phyloP scores from a whole-genome alignment of 2,329 filamentous ascomycete species.

The Ascochyta koolunga region DNA sequence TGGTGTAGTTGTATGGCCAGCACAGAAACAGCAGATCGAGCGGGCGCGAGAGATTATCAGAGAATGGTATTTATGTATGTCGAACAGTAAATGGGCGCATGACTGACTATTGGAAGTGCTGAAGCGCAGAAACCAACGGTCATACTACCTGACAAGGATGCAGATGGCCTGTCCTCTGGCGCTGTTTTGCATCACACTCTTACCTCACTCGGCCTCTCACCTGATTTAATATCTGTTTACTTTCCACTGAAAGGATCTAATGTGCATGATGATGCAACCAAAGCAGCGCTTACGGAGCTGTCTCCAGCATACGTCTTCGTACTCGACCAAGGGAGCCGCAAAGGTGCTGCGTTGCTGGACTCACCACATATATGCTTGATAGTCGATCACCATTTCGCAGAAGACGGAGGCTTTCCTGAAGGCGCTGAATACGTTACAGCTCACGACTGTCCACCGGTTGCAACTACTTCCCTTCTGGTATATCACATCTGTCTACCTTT shows the following conservation, averaged over 20 bases:
- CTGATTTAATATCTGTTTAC: slow-evolving; percentile 62
- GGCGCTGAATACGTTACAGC: slow-evolving; percentile 64
- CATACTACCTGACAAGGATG: slow-evolving; percentile 72
- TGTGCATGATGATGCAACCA: slow-evolving; percentile 62
- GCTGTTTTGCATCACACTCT: slow-evolving; percentile 67
- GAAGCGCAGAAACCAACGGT: slow-evolving; percentile 58
- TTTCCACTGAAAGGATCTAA: slow-evolving; percentile 65
- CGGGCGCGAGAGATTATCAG: slow-evolving; percentile 62
- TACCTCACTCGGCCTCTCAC: slow-evolving; percentile 61
- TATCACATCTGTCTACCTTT: slow-evolving; percentile 67
- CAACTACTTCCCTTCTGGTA: slow-evolving; percentile 68
- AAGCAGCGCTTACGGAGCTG: slow-evolving; percentile 57
- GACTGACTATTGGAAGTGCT: slow-evolving; percentile 51
- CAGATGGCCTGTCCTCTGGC: slow-evolving; percentile 69
- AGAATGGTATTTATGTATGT: slow-evolving; percentile 57
- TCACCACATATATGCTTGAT: slow-evolving; percentile 59
- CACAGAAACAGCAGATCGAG: slow-evolving; percentile 61
- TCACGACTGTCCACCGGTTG: slow-evolving; percentile 68
- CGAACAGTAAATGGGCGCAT: neutral
- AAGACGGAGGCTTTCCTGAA: slow-evolving; percentile 64
- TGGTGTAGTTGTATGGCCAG: slow-evolving; percentile 66
- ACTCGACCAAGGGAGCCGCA: slow-evolving; percentile 68
- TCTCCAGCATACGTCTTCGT: slow-evolving; percentile 66
- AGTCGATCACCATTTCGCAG: slow-evolving; percentile 68
- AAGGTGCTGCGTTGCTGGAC: slow-evolving; percentile 61